phyloP scores from a whole-genome alignment of 2,329 filamentous ascomycete species.

The Hypomyces rosellus region DNA sequence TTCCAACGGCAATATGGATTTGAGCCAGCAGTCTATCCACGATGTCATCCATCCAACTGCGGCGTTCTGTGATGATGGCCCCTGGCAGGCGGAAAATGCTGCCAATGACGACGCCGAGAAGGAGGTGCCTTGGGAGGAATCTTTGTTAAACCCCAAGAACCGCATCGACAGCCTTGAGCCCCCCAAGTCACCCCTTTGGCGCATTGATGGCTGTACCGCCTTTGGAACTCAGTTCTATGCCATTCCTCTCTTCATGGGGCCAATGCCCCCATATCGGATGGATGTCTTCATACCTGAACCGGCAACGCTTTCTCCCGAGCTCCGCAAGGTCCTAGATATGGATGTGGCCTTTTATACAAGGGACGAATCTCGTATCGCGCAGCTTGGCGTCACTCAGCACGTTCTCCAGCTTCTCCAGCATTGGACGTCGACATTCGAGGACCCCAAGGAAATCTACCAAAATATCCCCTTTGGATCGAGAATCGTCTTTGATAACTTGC shows the following conservation, averaged over 20 bases:
- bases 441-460: constrained; percentile 33
- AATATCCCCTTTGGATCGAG: constrained; percentile 50
- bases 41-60: constrained; percentile 54
- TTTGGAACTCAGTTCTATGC: constrained; percentile 53
- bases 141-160: constrained; percentile 54
- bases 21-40: constrained; percentile 46
- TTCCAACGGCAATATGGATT: constrained; percentile 39
- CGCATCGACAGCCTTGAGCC: constrained; percentile 50
- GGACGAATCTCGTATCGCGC: constrained; percentile 40
- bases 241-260: constrained; percentile 44
- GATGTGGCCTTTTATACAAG: constrained; percentile 50
- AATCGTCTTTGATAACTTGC: constrained; percentile 47
- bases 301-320: constrained; percentile 30
- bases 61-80: constrained; percentile 32
- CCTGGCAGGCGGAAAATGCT: background rate
- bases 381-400: constrained; percentile 47
- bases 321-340: constrained; percentile 42
- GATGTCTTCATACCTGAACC: constrained; percentile 53
- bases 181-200: constrained; percentile 43
- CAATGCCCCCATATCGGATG: constrained; percentile 45
- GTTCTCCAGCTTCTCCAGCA: constrained; percentile 47
- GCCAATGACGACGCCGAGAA: background rate
- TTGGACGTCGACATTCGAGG: constrained; percentile 36
- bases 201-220: constrained; percentile 52
- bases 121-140: constrained; percentile 36